Base-by-base conservation (phyloP, 345 rosid species). In the Corchorus olitorius region DNA sequence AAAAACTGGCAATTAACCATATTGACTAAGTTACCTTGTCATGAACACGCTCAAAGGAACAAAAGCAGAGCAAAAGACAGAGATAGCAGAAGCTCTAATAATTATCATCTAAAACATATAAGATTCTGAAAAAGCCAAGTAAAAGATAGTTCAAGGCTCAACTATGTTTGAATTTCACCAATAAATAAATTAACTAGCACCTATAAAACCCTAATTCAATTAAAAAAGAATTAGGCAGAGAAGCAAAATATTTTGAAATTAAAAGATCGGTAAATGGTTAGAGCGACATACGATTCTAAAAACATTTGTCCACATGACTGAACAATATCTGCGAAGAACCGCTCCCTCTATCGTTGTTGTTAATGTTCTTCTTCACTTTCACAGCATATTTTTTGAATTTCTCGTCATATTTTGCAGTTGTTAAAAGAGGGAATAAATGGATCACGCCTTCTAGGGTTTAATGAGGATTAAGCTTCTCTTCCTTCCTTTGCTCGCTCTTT, bases 251-350 rank as follows among this genome's bases (percentile, higher is more conserved):
- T 12, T 2, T 54, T 19, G 63, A 71, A 55, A 56, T 39, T n/a
- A 19, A 39, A 72, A 22, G 19, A 17, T 35, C 16, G 14, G 16
- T 12, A 35, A 66, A 72, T 3, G 66, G 55, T 7, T 22, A 2
- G 39, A 75, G 79, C 43, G 13, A 82, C 92, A 73, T 79, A 93
- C 98, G 76, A 93, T 90, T 88, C 84, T 87, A 76, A 93, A 93
- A 76, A 92, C 95, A 77, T 93, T 93, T 33, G 98, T 92, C 98
- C 97, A 93, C 98, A 93, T 93, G 72, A 78, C 87, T 82, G 49
- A 22, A 67, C 39, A 62, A 53, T 60, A 53, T 70, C 75, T 54
- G 74, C 74, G 19, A 70, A 54, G 33, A 82, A 76, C 4, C 6
- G 15, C 55, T 53, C 63, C 27, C 27, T 65, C 68, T 50, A 49